Evolutionary conservation across 2,329 filamentous ascomycete genomes (phyloP).

Genomic region (Fusarium continuum): DNA sequence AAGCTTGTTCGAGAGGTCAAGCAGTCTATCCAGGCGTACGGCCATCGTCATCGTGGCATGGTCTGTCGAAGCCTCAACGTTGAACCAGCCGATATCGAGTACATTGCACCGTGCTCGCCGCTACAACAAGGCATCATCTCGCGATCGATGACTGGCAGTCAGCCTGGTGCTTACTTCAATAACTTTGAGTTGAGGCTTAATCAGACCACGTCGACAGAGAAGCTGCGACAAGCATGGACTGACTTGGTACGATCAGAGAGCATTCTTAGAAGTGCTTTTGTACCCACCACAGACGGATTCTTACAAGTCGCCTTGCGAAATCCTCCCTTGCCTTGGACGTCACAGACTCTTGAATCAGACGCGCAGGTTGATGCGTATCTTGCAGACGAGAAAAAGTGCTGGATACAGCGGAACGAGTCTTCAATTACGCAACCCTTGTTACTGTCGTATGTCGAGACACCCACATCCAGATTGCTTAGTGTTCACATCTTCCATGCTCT

Average conservation of each 20-base stretch:
- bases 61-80: slow-evolving; percentile 64
- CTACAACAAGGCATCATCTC: slow-evolving; percentile 89
- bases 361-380: slow-evolving; percentile 48
- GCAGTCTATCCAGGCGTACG: slow-evolving; percentile 70
- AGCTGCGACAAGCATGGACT: slow-evolving; percentile 67
- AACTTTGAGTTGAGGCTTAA: slow-evolving; percentile 70
- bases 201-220: slow-evolving; percentile 53
- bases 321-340: slow-evolving; percentile 55
- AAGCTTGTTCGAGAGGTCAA: slow-evolving; percentile 57
- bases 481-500: slow-evolving; percentile 85
- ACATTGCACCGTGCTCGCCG: slow-evolving; percentile 83
- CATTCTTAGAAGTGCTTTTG: slow-evolving; percentile 77
- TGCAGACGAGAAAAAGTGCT: slow-evolving; percentile 53
- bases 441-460: slow-evolving; percentile 55
- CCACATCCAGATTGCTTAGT: slow-evolving; percentile 57
- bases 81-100: slow-evolving; percentile 67
- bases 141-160: slow-evolving; percentile 65
- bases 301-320: slow-evolving; percentile 73
- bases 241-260: slow-evolving; percentile 61
- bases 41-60: slow-evolving; percentile 65
- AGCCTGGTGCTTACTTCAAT: slow-evolving; percentile 76
- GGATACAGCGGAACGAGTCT: slow-evolving; percentile 62
- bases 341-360: slow-evolving; percentile 43
- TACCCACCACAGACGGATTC: slow-evolving; percentile 77
- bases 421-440: slow-evolving; percentile 28